phyloP scores from a whole-genome alignment of 2,329 filamentous ascomycete species.

The Lecanicillium sp. region DNA sequence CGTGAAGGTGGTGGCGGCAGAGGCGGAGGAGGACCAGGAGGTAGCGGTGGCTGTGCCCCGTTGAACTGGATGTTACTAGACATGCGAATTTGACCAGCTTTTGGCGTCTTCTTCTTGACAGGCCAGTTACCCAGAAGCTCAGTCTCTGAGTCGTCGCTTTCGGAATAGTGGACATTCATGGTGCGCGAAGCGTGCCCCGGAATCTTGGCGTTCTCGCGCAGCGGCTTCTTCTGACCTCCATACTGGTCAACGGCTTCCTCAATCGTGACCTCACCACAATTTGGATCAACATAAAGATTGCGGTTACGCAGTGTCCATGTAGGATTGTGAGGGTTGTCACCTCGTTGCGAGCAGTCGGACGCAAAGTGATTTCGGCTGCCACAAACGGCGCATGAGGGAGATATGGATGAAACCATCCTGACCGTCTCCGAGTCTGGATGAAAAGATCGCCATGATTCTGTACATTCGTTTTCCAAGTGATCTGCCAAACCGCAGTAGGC shows the following conservation, averaged over 20 bases:
- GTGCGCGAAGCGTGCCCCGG: slow-evolving; percentile 25
- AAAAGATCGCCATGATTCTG: slow-evolving; percentile 52
- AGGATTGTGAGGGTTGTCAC: slow-evolving; percentile 20
- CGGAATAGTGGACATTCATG: slow-evolving; percentile 35
- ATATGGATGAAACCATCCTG: slow-evolving; percentile 41
- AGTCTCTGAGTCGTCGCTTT: slow-evolving; percentile 37
- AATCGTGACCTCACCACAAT: slow-evolving; percentile 31
- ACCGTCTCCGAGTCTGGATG: slow-evolving; percentile 28
- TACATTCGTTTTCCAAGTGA: slow-evolving; percentile 54
- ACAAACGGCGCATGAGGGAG: slow-evolving; percentile 47
- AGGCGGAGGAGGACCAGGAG: slow-evolving; percentile 28
- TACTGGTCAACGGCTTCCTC: slow-evolving; percentile 18
- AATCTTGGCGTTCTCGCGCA: slow-evolving; percentile 22
- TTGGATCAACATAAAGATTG: slow-evolving; percentile 39
- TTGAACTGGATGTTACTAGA: slow-evolving; percentile 30
- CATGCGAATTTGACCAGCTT: slow-evolving; percentile 28
- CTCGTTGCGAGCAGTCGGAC: slow-evolving; percentile 38
- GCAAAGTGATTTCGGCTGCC: slow-evolving; percentile 47
- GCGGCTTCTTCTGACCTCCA: slow-evolving; percentile 14
- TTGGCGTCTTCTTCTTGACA: slow-evolving; percentile 19
- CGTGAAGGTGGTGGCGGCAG: slow-evolving; percentile 16
- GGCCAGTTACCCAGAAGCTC: slow-evolving; percentile 30
- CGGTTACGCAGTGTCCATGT: slow-evolving; percentile 46
- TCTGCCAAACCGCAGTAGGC: slow-evolving; percentile 46
- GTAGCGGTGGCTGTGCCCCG: slow-evolving; percentile 26